Evolutionary conservation across 345 rosid genomes (phyloP).

Genomic region (Pistacia vera): DNA sequence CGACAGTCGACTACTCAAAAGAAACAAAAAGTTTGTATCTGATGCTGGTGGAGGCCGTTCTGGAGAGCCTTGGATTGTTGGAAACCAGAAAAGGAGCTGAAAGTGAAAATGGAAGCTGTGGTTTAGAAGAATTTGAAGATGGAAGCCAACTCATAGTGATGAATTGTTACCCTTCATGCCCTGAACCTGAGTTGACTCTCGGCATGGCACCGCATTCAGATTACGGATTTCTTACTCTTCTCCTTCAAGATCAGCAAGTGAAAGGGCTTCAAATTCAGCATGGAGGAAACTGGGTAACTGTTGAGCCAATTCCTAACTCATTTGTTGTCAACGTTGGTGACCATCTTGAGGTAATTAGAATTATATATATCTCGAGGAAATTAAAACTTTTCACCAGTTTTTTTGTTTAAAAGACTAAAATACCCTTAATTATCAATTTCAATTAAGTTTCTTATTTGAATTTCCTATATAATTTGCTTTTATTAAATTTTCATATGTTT

Average conservation of each 20-base stretch:
- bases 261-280: slow-evolving; percentile 65
- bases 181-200: slow-evolving; percentile 78
- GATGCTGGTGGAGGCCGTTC: slow-evolving; percentile 33
- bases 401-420: too few relatives aligned
- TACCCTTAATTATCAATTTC: too few relatives aligned
- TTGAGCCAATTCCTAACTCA: slow-evolving; percentile 64
- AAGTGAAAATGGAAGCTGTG: slow-evolving; percentile 25
- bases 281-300: slow-evolving; percentile 68
- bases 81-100: slow-evolving; percentile 16
- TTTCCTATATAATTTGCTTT: too few relatives aligned
- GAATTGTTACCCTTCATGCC: slow-evolving; percentile 79
- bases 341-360: slow-evolving; percentile 68
- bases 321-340: slow-evolving; percentile 88
- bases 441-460: too few relatives aligned
- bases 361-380: too few relatives aligned
- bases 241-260: slow-evolving; percentile 76
- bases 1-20: slow-evolving; percentile 30
- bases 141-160: slow-evolving; percentile 79
- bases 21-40: slow-evolving; percentile 28
- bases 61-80: slow-evolving; percentile 34
- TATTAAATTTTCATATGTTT: too few relatives aligned
- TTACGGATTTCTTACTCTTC: slow-evolving; percentile 78
- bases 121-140: slow-evolving; percentile 41
- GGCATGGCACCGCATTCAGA: slow-evolving; percentile 96
- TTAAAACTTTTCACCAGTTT: too few relatives aligned